Base-by-base conservation (phyloP, 2,329 filamentous ascomycete species). In the Calonectria pauciramosa region DNA sequence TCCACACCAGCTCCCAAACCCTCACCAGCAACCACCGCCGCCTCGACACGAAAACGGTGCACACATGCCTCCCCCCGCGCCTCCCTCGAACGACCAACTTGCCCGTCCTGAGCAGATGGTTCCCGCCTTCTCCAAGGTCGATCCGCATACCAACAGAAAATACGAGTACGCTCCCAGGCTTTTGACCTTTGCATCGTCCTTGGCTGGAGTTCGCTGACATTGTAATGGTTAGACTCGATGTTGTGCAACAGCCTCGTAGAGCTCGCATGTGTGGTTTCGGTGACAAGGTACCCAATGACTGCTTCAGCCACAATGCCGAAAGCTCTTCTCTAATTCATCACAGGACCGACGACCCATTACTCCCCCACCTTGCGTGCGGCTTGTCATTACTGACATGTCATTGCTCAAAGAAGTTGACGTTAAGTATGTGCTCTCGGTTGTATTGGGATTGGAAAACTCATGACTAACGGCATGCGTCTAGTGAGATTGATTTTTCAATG, bases 191-290 rank as follows among this genome's bases (percentile, higher is more conserved):
- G 16, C 41, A 26, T 59, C 36, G 13, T 30, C 23, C 49, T 54
- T 47, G 41, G 11, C n/a, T 44, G 59, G 4, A 16, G 13, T 38
- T 67, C 18, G 56, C 80, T 82, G 70, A 84, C 67, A 41, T 54
- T 54, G 51, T 16, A 20, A 44, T 44, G 38, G 70, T 75, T 78
- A 94, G 93, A 75, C 90, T 98, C 66, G 89, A 93, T 78, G 95
- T 98, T 74, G 93, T 95, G 78, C 97, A 99, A 87, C 96, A 99
- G 85, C 97, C 97, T 66, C 90, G 95, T 81, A 93, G 97, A 81
- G 97, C 97, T 78, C 94, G 97, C 75, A 99, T 99, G 97, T 99
- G 97, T 87, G 97, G 97, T 10, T 99, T 99, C 87, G 97, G 97
- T 76, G 97, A 99, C 88, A 99, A 99, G 91, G 95, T 97, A 86